Evolutionary conservation across 1,284 basidiomycete species (phyloP).

Genomic region (Mycena citricolor): DNA sequence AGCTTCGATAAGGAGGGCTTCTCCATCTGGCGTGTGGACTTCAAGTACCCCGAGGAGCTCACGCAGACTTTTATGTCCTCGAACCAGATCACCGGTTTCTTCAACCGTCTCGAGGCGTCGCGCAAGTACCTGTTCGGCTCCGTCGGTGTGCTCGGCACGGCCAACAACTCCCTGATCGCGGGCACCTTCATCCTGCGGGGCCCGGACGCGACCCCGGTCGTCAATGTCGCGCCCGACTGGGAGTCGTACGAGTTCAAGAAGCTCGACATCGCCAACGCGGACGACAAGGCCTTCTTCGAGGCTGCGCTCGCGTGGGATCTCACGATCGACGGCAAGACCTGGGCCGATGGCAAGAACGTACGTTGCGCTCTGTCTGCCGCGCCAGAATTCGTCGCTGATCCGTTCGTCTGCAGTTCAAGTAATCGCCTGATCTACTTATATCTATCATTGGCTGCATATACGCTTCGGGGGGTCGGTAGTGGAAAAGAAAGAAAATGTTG

Average conservation of each 20-base stretch:
- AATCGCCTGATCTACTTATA: constrained; percentile 1
- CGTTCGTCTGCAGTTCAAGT: constrained; percentile 4
- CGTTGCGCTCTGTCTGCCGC: constrained; percentile 34
- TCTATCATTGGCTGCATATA: no score
- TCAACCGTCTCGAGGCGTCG: constrained; percentile 93
- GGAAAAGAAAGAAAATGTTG: no score
- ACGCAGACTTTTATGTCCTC: constrained; percentile 92
- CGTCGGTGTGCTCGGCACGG: constrained; percentile 83
- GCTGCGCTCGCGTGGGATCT: constrained; percentile 89
- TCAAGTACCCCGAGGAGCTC: constrained; percentile 97
- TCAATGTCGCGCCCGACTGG: constrained; percentile 88
- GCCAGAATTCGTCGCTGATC: neutral
- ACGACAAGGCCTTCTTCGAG: constrained; percentile 88
- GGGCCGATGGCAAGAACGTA: constrained; percentile 86
- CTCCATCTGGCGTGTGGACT: constrained; percentile 91
- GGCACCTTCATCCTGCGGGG: constrained; percentile 87
- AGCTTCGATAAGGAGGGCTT: constrained; percentile 91
- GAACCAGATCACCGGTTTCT: constrained; percentile 91
- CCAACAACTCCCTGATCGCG: constrained; percentile 70
- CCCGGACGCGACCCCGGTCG: constrained; percentile 63
- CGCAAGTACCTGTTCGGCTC: constrained; percentile 96
- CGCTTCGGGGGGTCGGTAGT: no score
- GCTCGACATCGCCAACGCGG: constrained; percentile 65
- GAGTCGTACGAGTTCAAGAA: constrained; percentile 86
- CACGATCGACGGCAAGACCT: constrained; percentile 80